Evolutionary conservation across 202 grass and related monocot genomes (phyloP).

Genomic region (Digitaria exilis): DNA sequence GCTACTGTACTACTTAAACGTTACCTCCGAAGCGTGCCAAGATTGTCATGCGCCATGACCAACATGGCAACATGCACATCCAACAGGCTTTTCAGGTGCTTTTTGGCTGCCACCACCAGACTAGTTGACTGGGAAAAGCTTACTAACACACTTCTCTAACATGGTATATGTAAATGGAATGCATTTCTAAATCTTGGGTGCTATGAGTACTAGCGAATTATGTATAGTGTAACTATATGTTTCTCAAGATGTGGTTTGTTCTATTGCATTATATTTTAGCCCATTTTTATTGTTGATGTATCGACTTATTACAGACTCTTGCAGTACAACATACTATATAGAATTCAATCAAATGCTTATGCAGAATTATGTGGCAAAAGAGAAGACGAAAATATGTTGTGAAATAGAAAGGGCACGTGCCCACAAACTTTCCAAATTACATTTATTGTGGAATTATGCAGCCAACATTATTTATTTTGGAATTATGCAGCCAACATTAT

Average conservation of each 20-base stretch:
- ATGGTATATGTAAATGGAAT: neutral
- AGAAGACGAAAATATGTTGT: neutral
- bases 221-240: neutral
- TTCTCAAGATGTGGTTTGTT: neutral
- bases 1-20: too few relatives aligned
- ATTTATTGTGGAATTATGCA: too few relatives aligned
- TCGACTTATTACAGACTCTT: neutral
- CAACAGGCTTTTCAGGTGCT: conserved; percentile 1
- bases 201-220: neutral
- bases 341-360: neutral
- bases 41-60: too few relatives aligned
- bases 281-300: neutral
- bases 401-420: neutral
- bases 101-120: neutral
- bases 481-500: neutral
- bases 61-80: too few relatives aligned
- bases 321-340: neutral
- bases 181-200: too few relatives aligned
- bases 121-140: neutral
- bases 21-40: too few relatives aligned
- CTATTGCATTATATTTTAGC: neutral
- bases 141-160: neutral
- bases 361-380: neutral
- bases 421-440: neutral
- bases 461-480: neutral